Evolutionary conservation across 2,329 filamentous ascomycete genomes (phyloP), one percentile per base, ranked within the genome.

Genomic region (Calycina marina): DNA sequence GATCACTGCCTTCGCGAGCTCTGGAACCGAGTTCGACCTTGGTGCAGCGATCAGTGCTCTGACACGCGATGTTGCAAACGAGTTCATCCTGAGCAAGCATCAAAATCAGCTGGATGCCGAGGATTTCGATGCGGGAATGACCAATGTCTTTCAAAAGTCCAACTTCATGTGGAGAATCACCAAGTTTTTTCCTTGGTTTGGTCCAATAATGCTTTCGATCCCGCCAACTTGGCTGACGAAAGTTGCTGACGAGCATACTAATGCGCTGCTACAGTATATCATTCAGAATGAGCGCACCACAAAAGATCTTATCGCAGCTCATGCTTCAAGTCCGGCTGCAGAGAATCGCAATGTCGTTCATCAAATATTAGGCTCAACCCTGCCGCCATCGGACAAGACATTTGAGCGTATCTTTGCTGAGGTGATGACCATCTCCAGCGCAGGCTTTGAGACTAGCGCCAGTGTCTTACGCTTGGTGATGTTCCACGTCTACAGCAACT

Each of bases 371-470:
- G 16, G 41, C 12, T 39, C 34, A 11, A 25, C 35, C 8, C 48
- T 59, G 0, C 51, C 56, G 2, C 25, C 40, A 3, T 13, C 37
- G 3, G 56, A 59, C 16, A 57, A 56, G 37, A 41, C 44, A 0
- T 20, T 47, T 1, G 18, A 32, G 2, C 46, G 57, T 1, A 37
- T 60, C 4, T 39, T 40, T 3, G 42, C 49, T 2, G 57, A 60
- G 8, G 48, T 45, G 13, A 38, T 43, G 2, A 25, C 56, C 3
- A 46, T 54, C 5, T 44, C 40, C 1, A 35, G 27, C 1, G 57
- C 56, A 4, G 57, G 53, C 4, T 52, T 50, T 18, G 53, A 57
- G 20, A 60, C 56, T 0, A 52, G 46, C 2, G 47, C 44, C 10
- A 48, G 45, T 36, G 42, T 47, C 1, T 41, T 61, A n/a, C 34